Evolutionary conservation across 225 moss, liverwort and hornwort genomes (phyloP), one percentile per base, ranked within the genome.

Genomic region (Physcomitrellopsis africana): DNA sequence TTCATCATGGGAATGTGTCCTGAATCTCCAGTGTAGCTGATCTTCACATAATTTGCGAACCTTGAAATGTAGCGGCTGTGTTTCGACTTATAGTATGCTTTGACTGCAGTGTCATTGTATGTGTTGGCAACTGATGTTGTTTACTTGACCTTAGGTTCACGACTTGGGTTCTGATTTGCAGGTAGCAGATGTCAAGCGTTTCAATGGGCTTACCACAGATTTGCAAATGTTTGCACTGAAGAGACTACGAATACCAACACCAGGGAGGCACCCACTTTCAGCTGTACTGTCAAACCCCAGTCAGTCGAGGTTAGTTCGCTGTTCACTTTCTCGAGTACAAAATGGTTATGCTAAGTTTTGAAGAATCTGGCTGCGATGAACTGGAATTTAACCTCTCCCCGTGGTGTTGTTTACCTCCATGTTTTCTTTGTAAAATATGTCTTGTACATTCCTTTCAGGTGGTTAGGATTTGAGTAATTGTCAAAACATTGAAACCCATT

Each of bases 181-280:
- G 94, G 92, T 97, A 69, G 89, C 83, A 56, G 96, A 97, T 89
- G 79, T 97, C 20, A 97, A 97, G 77, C 92, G 96, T 72, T 89
- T 91, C 70, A 97, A 97, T 85, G 96, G 94, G 19, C 81, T 97
- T 64, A 82, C 85, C 18, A 86, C 96, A 65, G 96, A 97, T 82
- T 81, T 94, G 68, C 96, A 97, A 79, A 94, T 97, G 94, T 97
- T 97, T 78, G 96, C 92, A 43, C 83, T 89, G 1, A 94, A 92
- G 81, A 92, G 86, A 52, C 85, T 97, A 72, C 89, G 89, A 75
- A 94, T 97, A 78, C 94, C 94, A 22, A 88, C 94, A 64, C 94
- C 92, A 24, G 96, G 96, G 42, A 87, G 91, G 82, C 96, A 97
- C 87, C 84, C 87, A n/a, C 92, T 90, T 49, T 77, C 95, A 61